Evolutionary conservation across 331 rosid genomes (phyloP).

Genomic region (Spiraea crenata): DNA sequence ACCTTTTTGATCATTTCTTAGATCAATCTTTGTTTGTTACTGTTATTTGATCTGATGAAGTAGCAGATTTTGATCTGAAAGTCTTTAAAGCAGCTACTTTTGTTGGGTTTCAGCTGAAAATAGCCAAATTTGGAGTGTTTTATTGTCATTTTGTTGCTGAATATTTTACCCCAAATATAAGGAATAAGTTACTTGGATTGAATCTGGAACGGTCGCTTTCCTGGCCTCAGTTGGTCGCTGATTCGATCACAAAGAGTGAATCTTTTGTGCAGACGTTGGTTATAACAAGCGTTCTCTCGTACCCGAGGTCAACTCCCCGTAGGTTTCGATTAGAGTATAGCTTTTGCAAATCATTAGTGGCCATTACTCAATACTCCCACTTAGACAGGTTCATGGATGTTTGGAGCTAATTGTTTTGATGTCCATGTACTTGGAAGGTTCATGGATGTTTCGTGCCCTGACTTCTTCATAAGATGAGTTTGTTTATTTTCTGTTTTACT

Average conservation of each 20-base stretch:
- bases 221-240: background rate
- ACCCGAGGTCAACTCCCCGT: no score
- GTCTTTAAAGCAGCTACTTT: background rate
- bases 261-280: background rate
- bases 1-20: background rate
- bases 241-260: background rate
- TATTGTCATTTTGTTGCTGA: background rate
- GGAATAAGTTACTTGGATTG: background rate
- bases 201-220: background rate
- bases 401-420: no score
- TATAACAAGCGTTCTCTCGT: no score
- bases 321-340: no score
- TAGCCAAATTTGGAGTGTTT: background rate
- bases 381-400: background rate
- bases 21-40: background rate
- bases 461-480: background rate
- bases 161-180: background rate
- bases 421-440: no score
- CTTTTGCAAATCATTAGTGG: background rate
- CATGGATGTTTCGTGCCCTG: background rate
- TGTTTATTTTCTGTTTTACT: background rate
- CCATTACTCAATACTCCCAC: background rate
- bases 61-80: background rate
- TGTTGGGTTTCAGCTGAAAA: background rate
- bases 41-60: background rate